Base-by-base conservation (phyloP, 805 yeast species). In the Ascoidea tarda region DNA sequence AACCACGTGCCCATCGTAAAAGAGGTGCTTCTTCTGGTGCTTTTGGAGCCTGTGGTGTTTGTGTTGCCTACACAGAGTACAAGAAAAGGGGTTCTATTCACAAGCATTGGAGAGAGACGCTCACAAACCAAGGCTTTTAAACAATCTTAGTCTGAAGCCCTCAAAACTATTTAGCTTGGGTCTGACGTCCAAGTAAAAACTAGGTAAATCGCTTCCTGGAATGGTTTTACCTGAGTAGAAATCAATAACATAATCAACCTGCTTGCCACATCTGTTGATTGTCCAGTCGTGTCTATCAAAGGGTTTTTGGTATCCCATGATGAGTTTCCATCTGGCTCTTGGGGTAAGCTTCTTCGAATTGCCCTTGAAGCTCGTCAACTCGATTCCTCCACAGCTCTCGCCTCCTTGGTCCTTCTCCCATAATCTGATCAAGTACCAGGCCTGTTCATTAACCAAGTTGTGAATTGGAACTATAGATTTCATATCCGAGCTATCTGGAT, bases 271-370 rank as follows among this genome's bases (percentile, higher is more conserved):
- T 52, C 97, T 71, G 60, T 85, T 81, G 8, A 91, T 76, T 5
- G 76, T 72, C 99, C 99, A 91, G 67, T 91, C 99, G 64, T 91
- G 99, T 60, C 99, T 77, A 67, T 91, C 99, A 68, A 91, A 91
- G 0, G 99, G 99, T 56, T 76, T 76, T 50, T 79, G 81, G 53
- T 77, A 73, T 0, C 96, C 96, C 51, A 87, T 60, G 46, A 80
- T 62, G 51, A 77, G 66, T 54, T 82, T 77, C 55, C 84, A 71
- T 56, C 87, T 75, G 0, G 98, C 98, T 59, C 93, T 75, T 5
- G 99, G 99, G 0, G 97, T 88, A 46, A 88, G 61, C 59, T 85
- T 84, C 57, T 80, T 78, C 49, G 90, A 80, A 63, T 93, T 95
- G 5, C 98, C 99, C 65, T 85, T 82, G 68, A 91, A 91, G 58